These are phyloP conservation scores for Backusella tuberculispora DNA, from an alignment of 192 early-diverging fungal species.

Conservation along the genomic window DNA sequence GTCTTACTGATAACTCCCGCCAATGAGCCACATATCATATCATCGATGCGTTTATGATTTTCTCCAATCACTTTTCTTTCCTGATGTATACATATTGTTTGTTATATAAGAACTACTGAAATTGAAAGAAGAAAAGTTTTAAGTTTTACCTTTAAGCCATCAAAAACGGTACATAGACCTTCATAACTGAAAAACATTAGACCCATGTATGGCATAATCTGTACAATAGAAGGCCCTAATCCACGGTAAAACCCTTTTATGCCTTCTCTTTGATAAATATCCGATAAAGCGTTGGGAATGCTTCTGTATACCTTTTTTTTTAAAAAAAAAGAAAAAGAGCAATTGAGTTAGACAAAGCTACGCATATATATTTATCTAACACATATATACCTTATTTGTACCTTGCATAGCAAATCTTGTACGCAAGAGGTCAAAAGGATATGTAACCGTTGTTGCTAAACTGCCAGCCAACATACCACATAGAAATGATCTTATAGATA, in stretches of 20 bases:
- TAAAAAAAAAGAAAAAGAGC: background rate
- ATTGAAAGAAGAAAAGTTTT: background rate
- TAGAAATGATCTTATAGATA: slow-evolving; percentile 59
- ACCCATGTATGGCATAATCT: slow-evolving; percentile 97
- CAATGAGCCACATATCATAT: slow-evolving; percentile 79
- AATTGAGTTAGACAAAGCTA: background rate
- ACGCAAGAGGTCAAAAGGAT: slow-evolving; percentile 93
- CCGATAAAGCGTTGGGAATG: slow-evolving; percentile 63
- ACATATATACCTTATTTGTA: slow-evolving; percentile 46
- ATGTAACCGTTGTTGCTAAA: slow-evolving; percentile 79
- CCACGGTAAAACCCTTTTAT: slow-evolving; percentile 87
- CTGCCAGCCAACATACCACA: slow-evolving; percentile 78
- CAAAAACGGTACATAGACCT: slow-evolving; percentile 51
- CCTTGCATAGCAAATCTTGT: slow-evolving; percentile 93
- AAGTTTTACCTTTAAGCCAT: slow-evolving; percentile 43
- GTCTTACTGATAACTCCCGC: slow-evolving; percentile 85
- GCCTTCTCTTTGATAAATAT: slow-evolving; percentile 77
- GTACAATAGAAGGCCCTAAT: slow-evolving; percentile 74
- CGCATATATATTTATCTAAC: background rate
- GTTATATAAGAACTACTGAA: background rate
- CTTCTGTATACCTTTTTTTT: slow-evolving; percentile 61
- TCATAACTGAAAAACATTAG: slow-evolving; percentile 86
- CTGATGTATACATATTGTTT: background rate
- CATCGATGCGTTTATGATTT: slow-evolving; percentile 47
- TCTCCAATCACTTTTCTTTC: slow-evolving; percentile 31